Evolutionary conservation across 1,139 yeast genomes (phyloP).

Genomic region (Candida sanyaensis): DNA sequence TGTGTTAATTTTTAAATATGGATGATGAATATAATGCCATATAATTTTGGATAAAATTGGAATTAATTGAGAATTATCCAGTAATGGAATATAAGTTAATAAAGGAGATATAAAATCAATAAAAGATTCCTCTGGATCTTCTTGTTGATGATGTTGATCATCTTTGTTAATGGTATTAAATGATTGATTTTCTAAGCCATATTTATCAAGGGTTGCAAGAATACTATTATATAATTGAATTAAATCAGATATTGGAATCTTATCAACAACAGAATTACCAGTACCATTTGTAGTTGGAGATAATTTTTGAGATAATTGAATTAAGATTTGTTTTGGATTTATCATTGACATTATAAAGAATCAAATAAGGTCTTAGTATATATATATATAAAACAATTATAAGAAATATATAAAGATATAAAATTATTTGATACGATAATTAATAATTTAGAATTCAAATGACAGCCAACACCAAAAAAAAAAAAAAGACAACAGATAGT

Average conservation of each 20-base stretch:
- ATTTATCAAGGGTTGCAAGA: neutral
- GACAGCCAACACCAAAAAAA: conserved; percentile 1
- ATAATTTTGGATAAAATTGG: conserved; percentile 5
- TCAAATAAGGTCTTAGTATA: too few species aligned
- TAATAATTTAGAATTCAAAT: neutral
- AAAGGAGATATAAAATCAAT: conserved; percentile 10
- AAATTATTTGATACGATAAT: too few species aligned
- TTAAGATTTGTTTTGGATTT: conserved; percentile 2
- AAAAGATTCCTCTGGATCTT: too few species aligned
- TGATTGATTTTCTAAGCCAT: neutral
- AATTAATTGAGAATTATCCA: neutral
- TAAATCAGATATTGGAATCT: conserved; percentile 1
- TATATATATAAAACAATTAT: too few species aligned
- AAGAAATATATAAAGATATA: too few species aligned
- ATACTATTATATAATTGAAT: conserved; percentile 6
- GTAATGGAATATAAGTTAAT: neutral
- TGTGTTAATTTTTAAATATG: conserved; percentile 5
- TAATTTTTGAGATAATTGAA: conserved; percentile 3
- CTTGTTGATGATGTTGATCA: neutral
- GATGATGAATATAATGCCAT: conserved; percentile 12
- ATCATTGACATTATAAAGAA: neutral
- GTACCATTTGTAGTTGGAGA: neutral
- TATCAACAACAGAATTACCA: neutral
- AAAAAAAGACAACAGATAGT: neutral
- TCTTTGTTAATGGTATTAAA: neutral